Percentiles rank a stretch among this genome's conserved stretches.
Conservation (phyloP, 257 asterid genomes). For the Solanum arcanum region DNA sequence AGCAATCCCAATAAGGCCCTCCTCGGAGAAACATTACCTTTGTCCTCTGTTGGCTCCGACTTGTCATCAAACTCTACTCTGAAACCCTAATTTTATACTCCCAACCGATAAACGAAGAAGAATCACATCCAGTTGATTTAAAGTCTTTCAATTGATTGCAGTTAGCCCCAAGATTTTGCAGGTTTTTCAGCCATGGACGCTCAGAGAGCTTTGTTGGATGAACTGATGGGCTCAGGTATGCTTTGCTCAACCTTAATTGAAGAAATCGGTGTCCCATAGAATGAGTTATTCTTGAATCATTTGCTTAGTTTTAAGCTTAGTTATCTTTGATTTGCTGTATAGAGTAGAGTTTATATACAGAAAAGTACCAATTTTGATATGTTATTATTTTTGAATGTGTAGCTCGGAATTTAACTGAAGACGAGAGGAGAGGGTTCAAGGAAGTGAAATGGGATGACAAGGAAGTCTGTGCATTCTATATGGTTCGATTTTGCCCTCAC, state of each 20-base stretch:
- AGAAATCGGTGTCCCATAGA: background rate
- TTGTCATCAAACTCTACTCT: background rate
- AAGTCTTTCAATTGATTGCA: background rate
- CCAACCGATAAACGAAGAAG: background rate
- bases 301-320: background rate
- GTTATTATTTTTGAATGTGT: background rate
- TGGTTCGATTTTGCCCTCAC: slow-evolving; percentile 97
- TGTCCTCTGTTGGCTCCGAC: background rate
- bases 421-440: slow-evolving; percentile 75
- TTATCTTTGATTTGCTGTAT: background rate
- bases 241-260: background rate
- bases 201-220: slow-evolving; percentile 23
- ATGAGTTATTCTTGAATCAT: background rate
- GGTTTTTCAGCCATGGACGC: slow-evolving; percentile 9
- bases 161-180: background rate
- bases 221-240: slow-evolving; percentile 2
- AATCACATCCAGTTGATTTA: background rate
- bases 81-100: background rate
- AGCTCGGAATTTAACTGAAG: slow-evolving; percentile 95
- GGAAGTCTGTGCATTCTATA: slow-evolving; percentile 81
- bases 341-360: background rate
- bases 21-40: background rate
- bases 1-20: background rate
- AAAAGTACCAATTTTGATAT: background rate
- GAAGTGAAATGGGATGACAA: slow-evolving; percentile 92